Conservation (phyloP, 1,139 yeast species). For the Saccharomycopsis crataegensis region DNA sequence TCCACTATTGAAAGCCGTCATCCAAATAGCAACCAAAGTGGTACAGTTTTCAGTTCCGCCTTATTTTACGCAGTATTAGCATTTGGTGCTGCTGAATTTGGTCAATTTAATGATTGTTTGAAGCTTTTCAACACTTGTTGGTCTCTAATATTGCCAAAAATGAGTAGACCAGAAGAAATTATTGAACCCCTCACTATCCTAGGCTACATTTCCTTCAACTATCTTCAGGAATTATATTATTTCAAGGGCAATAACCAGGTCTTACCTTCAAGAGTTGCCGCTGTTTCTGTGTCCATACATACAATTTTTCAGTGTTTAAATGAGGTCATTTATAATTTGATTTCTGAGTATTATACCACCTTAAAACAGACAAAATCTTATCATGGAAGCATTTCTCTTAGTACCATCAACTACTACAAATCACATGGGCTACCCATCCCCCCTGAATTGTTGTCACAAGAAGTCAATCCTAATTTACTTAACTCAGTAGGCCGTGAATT, state of each 20-base stretch:
- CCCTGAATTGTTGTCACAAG: constrained; percentile 8
- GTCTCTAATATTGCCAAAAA: constrained; percentile 19
- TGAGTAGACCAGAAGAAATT: constrained; percentile 14
- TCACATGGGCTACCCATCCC: constrained; percentile 19
- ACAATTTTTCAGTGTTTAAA: constrained; percentile 18
- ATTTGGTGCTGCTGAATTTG: constrained; percentile 23
- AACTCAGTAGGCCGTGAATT: constrained; percentile 9
- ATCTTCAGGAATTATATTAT: constrained; percentile 20
- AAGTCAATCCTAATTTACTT: constrained; percentile 5
- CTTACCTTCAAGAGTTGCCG: neutral
- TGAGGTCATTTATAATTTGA: constrained; percentile 13
- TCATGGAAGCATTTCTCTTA: constrained; percentile 17
- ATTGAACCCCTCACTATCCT: constrained; percentile 23
- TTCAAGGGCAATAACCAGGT: neutral
- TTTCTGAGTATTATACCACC: constrained; percentile 8
- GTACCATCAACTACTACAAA: constrained; percentile 18
- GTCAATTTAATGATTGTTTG: constrained; percentile 21
- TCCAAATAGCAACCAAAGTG: neutral
- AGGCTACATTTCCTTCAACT: constrained; percentile 20
- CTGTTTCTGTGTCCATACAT: constrained; percentile 15
- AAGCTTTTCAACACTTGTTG: constrained; percentile 21
- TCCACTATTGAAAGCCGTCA: constrained; percentile 1
- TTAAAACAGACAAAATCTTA: constrained; percentile 14
- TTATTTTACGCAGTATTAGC: constrained; percentile 22
- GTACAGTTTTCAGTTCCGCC: constrained; percentile 14